These are phyloP conservation scores for Zymoseptoria brevis DNA, from an alignment of 2,329 filamentous ascomycete genomes.

Conservation along the genomic window DNA sequence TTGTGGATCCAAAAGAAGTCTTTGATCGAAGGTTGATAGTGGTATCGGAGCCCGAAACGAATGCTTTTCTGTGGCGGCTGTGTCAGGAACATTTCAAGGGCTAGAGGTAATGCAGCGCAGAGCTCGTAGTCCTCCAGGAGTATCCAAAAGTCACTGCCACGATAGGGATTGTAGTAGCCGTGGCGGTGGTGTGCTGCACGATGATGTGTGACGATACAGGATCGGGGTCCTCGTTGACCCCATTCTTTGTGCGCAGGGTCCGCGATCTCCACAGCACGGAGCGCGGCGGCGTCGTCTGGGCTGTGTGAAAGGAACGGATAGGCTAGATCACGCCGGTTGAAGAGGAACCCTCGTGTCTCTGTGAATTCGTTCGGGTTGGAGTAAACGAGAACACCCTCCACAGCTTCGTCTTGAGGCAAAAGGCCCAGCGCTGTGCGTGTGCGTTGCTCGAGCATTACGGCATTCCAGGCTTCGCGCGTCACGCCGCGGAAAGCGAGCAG, in stretches of 20 bases:
- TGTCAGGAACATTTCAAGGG: not conserved
- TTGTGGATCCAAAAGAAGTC: not conserved
- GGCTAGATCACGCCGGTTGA: not conserved
- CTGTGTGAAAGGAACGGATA: not conserved
- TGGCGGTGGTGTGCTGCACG: not conserved
- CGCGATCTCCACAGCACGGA: not conserved
- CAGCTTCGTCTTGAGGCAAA: not conserved
- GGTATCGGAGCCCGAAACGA: not conserved
- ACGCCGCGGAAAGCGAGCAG: not conserved
- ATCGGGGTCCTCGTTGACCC: not conserved
- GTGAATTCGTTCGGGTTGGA: not conserved
- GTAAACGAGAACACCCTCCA: not conserved
- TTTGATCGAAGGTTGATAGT: not conserved
- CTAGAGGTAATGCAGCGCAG: not conserved
- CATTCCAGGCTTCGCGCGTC: not conserved
- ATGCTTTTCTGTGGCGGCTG: not conserved
- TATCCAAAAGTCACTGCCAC: not conserved
- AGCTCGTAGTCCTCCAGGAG: not conserved
- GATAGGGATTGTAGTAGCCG: not conserved
- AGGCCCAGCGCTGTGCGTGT: not conserved
- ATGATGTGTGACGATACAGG: not conserved
- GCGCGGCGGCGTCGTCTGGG: not conserved
- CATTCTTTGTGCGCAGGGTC: not conserved
- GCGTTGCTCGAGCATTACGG: not conserved
- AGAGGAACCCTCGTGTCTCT: not conserved